Percentiles rank a stretch among this genome's conserved stretches.
Evolutionary conservation across 306 rosid species (phyloP).

Genomic region (Trifolium subterraneum): DNA sequence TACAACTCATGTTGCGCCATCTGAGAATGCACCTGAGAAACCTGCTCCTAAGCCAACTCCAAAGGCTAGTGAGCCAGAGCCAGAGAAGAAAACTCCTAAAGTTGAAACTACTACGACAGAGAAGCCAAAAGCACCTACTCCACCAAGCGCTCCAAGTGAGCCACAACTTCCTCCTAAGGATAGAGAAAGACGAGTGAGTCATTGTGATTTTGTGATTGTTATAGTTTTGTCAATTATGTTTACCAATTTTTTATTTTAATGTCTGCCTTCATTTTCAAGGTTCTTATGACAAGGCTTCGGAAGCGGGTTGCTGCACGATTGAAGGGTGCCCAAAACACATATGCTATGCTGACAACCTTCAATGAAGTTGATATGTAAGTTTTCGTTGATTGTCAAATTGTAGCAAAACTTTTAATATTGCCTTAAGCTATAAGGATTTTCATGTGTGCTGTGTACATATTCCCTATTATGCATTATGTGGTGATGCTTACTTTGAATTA

Average conservation of each 20-base stretch:
- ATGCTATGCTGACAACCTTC: conserved; percentile 84
- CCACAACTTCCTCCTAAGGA: conserved; percentile 89
- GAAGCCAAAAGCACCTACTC: conserved; percentile 52
- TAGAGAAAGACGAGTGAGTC: conserved; percentile 78
- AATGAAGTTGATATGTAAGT: conserved; percentile 90
- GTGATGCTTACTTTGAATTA: conserved; percentile 28
- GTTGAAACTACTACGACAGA: no score
- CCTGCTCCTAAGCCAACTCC: conserved; percentile 55
- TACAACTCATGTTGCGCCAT: conserved; percentile 70
- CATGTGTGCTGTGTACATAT: background rate
- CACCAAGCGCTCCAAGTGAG: conserved; percentile 64
- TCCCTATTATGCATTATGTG: conserved; percentile 1
- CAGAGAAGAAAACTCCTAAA: conserved; percentile 49
- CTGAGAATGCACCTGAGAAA: conserved; percentile 59
- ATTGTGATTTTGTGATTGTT: conserved; percentile 26
- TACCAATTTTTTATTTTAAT: conserved; percentile 28
- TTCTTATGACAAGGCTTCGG: conserved; percentile 86
- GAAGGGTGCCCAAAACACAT: conserved; percentile 90
- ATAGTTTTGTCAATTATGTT: conserved; percentile 26
- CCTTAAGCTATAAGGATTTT: conserved; percentile 11
- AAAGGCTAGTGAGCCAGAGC: conserved; percentile 46
- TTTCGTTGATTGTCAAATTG: conserved; percentile 10
- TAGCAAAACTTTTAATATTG: conserved; percentile 18
- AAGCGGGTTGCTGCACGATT: conserved; percentile 71
- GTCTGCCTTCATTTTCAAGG: conserved; percentile 49